These are phyloP conservation scores for Auricularia heimuer DNA, from an alignment of 768 basidiomycete species.

Conservation along the genomic window DNA sequence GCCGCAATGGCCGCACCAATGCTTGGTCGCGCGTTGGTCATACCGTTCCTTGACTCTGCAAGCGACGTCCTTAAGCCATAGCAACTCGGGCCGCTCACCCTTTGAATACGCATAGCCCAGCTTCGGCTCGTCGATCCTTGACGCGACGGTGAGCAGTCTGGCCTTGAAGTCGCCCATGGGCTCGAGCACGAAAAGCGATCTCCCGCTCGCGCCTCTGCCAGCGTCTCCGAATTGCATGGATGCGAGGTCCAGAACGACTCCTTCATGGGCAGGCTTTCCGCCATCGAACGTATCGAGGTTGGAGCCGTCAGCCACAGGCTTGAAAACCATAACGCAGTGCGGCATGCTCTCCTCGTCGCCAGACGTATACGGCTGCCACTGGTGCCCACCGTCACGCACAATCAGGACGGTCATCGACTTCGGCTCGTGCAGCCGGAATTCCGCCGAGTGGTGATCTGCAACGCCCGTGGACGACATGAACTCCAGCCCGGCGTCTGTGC, in stretches of 20 bases:
- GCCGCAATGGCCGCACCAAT: conserved; percentile 17
- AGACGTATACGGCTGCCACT: conserved; percentile 3
- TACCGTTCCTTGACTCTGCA: conserved; percentile 12
- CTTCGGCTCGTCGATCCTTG: background rate
- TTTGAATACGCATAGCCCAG: background rate
- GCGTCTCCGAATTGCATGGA: conserved; percentile 18
- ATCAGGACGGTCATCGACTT: conserved; percentile 6
- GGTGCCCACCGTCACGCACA: conserved; percentile 1
- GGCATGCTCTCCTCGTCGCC: conserved; percentile 9
- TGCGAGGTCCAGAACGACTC: conserved; percentile 10
- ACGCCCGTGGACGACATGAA: conserved; percentile 3
- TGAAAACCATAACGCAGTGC: conserved; percentile 13
- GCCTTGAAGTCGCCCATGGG: conserved; percentile 7
- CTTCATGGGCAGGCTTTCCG: background rate
- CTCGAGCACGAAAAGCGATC: conserved; percentile 11
- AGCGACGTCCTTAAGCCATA: conserved; percentile 12
- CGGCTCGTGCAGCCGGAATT: conserved; percentile 8
- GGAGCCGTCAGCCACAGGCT: background rate
- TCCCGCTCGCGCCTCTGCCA: conserved; percentile 11
- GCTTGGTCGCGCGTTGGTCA: conserved; percentile 1
- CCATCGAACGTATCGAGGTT: background rate
- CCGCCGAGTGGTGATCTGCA: conserved; percentile 2
- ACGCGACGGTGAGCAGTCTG: background rate
- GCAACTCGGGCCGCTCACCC: background rate
- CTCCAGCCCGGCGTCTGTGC: conserved; percentile 8